A percentile compares a stretch with the other conserved stretches of the same genome.
These are phyloP conservation scores for Nepenthes gracilis DNA, from an alignment of 148 eudicot genomes.

Conservation along the genomic window DNA sequence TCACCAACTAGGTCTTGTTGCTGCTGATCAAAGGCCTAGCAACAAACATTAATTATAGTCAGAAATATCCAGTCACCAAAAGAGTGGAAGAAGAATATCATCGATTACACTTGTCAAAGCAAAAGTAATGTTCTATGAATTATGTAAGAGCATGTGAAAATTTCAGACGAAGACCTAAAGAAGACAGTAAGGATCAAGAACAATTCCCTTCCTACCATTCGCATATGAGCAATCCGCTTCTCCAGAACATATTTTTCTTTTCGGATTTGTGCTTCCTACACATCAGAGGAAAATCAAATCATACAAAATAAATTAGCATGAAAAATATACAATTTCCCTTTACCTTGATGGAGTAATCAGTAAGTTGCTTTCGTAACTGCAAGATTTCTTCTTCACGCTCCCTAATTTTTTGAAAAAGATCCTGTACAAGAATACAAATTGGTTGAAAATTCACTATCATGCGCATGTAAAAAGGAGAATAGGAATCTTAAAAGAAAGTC, in stretches of 20 bases:
- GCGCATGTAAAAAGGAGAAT: background rate
- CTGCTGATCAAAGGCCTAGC: constrained; percentile 95
- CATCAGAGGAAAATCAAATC: constrained; percentile 1
- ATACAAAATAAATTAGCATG: constrained; percentile 3
- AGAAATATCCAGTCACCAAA: background rate
- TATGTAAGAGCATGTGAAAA: background rate
- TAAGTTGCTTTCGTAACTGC: constrained; percentile 57
- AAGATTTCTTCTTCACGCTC: constrained; percentile 71
- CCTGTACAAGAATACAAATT: constrained; percentile 14
- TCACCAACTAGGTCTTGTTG: constrained; percentile 90
- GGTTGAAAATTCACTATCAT: background rate
- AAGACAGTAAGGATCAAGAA: constrained; percentile 1
- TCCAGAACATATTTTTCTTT: constrained; percentile 75
- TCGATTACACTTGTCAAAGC: background rate
- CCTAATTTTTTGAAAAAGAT: constrained; percentile 40
- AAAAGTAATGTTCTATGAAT: too few relatives aligned
- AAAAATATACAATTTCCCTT: background rate
- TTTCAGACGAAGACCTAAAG: background rate
- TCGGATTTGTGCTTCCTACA: constrained; percentile 69
- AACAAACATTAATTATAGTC: background rate
- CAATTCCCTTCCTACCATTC: constrained; percentile 41
- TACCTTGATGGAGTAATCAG: constrained; percentile 74
- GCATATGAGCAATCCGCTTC: constrained; percentile 93
- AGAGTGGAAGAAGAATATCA: background rate
- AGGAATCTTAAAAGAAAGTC: background rate